phyloP scores from a whole-genome alignment of 495 filamentous ascomycete species.

The Penicillium goetzii region DNA sequence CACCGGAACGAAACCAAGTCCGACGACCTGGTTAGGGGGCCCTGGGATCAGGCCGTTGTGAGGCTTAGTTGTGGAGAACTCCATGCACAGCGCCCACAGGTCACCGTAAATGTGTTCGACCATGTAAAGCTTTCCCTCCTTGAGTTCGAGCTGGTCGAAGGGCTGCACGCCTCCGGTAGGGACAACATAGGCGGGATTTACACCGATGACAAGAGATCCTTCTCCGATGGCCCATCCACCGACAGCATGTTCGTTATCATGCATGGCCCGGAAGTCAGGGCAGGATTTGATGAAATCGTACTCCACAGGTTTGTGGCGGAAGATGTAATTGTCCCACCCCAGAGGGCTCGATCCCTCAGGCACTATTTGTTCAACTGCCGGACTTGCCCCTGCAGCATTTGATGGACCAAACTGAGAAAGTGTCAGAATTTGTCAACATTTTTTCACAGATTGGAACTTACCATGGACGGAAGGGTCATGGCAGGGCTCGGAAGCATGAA shows the following conservation, averaged over 20 bases:
- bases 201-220: constrained; percentile 5
- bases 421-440: not conserved
- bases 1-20: not conserved
- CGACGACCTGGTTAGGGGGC: not conserved
- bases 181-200: not conserved
- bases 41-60: not conserved
- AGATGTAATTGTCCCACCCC: no score
- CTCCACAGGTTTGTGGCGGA: not conserved
- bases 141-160: not conserved
- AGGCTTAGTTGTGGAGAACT: not conserved
- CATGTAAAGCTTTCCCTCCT: not conserved
- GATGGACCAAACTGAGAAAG: not conserved
- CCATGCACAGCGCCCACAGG: not conserved
- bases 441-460: not conserved
- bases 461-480: not conserved
- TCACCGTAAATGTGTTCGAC: constrained; percentile 1
- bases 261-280: not conserved
- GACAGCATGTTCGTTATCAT: not conserved
- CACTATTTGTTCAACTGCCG: no score
- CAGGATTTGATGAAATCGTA: not conserved
- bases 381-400: not conserved
- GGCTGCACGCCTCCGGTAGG: not conserved
- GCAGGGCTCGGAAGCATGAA: not conserved
- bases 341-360: not conserved
- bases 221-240: not conserved